A percentile compares a stretch with the other conserved stretches of the same genome.
Conservation (phyloP, 768 basidiomycete genomes). For the Nevesoporus exiguus region DNA sequence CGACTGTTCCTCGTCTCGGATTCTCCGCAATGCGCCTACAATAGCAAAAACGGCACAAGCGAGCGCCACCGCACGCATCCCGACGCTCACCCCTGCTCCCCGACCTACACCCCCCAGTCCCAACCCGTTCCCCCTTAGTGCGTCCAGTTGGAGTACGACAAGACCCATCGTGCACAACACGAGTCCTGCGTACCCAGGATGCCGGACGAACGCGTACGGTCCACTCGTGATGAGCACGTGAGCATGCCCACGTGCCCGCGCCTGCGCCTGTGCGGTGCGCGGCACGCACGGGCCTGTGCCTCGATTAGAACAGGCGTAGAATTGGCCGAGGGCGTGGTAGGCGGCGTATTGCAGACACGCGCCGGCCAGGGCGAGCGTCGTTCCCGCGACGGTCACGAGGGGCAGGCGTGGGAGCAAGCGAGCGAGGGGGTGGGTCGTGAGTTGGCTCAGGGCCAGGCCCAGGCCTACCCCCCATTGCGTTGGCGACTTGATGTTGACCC, state of each 20-base stretch:
- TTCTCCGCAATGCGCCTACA: conserved; percentile 8
- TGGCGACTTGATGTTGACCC: neutral
- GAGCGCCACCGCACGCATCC: conserved; percentile 12
- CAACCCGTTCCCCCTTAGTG: neutral
- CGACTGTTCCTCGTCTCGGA: conserved; percentile 10
- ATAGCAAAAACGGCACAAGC: conserved; percentile 2
- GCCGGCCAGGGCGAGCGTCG: conserved; percentile 37
- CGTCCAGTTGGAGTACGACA: conserved; percentile 12
- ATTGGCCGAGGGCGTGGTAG: conserved; percentile 20
- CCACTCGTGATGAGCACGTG: conserved; percentile 28
- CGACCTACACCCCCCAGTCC: neutral
- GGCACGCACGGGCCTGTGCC: conserved; percentile 5
- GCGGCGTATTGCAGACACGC: conserved; percentile 40
- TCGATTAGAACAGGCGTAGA: conserved; percentile 19
- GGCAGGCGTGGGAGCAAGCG: neutral
- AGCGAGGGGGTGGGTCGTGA: neutral
- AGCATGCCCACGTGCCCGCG: neutral
- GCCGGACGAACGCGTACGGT: conserved; percentile 28
- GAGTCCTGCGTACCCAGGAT: conserved; percentile 34
- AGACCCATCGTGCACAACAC: conserved; percentile 23
- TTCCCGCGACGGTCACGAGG: conserved; percentile 32
- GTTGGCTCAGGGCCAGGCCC: neutral
- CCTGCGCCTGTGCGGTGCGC: too few species aligned
- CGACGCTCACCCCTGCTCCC: conserved; percentile 31
- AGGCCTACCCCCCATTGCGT: neutral